Evolutionary conservation across 2,329 filamentous ascomycete species (phyloP), one percentile per base, ranked within the genome.

Genomic region (Pseudomassariella vexata): DNA sequence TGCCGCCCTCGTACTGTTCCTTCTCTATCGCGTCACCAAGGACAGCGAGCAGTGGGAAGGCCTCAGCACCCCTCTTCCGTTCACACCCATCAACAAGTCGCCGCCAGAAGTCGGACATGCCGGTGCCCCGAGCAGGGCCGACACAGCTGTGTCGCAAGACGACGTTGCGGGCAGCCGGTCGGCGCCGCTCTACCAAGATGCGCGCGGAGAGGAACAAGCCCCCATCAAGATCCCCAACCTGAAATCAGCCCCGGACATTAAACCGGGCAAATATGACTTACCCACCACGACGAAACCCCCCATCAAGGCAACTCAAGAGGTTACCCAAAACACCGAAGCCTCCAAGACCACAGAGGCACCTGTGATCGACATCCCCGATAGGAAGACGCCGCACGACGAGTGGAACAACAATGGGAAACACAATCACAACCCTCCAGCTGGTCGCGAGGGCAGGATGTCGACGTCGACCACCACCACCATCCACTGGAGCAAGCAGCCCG

Each of bases 401-500:
- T 40, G 22, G 41, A 33, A 46, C 26, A n/a, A 19, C 9, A 23
- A 44, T 4, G 20, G 32, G 23, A 30, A 38, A 6, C 34, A 40
- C 12, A 32, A 32, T 25, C 40, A 60, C 28, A 39, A 45, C 3
- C 41, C 50, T 2, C 37, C 47, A 2, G 44, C 27, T 39, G 51
- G 24, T 34, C 37, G 30, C 42, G 46, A 35, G 44, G 50, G 18
- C 19, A 41, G 28, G 39, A 41, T 33, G 19, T 12, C 38, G 32
- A 37, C 47, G 20, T 22, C 34, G 32, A 39, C 46, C 7, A 45
- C 44, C 15, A 42, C 52, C 14, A 49, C 55, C 8, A 57, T 79
- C 19, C 81, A 88, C 48, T 96, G 90, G 90, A 62, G 63, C 35
- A 86, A 82, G 55, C 70, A 76, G 40, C 63, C 68, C 3, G 87